Evolutionary conservation across 2,329 filamentous ascomycete genomes (phyloP).

Genomic region (Parastagonospora nodorum): DNA sequence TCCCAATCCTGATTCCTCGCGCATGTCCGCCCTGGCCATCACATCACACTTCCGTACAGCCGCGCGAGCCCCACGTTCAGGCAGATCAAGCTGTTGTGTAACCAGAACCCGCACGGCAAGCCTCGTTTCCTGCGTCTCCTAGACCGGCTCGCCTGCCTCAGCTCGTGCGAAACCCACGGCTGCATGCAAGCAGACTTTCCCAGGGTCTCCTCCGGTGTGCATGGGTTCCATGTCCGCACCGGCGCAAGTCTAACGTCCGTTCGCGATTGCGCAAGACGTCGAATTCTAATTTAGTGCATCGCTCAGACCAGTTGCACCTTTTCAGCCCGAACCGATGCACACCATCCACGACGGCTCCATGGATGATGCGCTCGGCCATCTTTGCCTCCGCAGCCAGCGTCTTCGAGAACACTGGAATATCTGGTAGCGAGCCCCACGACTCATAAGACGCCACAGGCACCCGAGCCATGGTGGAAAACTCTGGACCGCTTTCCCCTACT

Average conservation of each 20-base stretch:
- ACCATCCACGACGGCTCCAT: not conserved
- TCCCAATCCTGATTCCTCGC: no score
- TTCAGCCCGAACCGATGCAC: not conserved
- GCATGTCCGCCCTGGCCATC: not conserved
- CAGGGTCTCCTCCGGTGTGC: constrained; percentile 6
- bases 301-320: not conserved
- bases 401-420: not conserved
- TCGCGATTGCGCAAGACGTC: constrained; percentile 30
- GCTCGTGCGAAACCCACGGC: constrained; percentile 14
- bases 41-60: not conserved
- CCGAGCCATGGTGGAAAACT: constrained; percentile 3
- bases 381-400: not conserved
- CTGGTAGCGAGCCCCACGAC: constrained; percentile 1
- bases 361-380: not conserved
- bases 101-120: constrained; percentile 1
- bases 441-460: constrained; percentile 2
- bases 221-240: constrained; percentile 8
- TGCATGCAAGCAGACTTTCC: constrained; percentile 19
- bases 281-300: not conserved
- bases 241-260: constrained; percentile 16
- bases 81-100: constrained; percentile 13
- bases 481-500: constrained; percentile 13
- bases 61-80: constrained; percentile 3
- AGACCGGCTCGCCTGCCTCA: constrained; percentile 13
- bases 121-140: constrained; percentile 5